Base-by-base conservation (phyloP, 345 rosid genomes). In the Hibiscus tridactylites region DNA sequence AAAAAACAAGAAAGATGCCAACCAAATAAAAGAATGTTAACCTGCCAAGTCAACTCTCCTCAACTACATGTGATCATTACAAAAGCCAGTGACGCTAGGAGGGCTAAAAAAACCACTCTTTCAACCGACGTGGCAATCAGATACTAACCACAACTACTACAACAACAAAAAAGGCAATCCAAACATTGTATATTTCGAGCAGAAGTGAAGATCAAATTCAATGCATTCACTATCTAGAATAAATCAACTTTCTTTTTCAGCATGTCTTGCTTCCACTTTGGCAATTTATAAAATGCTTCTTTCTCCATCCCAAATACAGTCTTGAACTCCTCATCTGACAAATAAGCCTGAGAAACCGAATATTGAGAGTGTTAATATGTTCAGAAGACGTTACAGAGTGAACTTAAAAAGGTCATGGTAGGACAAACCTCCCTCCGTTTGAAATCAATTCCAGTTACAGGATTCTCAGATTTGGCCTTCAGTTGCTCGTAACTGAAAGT, bases 221-320 rank as follows among this genome's bases (percentile, higher is more conserved):
- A 56, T 53, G 57, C 50, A 17, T 24, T 49, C 57, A 53, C 33
- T 61, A 31, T 64, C 85, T 86, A 95, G 79, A 95, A 89, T 77
- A 96, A 78, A 77, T 96, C 96, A 62, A 82, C 76, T 75, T 92
- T 90, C 88, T 80, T 92, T 87, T 96, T 96, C 72, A 75, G 91
- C 75, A 91, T 78, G 79, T 96, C 98, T 86, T 96, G 97, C 87
- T 96, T 96, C 99, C 99, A 96, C 77, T 85, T 88, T 4, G 99
- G 99, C 79, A 88, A 72, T 72, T 88, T 87, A 76, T 86, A 85
- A 75, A 96, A 96, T 74, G 81, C 89, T 75, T 84, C 96, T 83
- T 91, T 96, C 63, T 80, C 50, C 81, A 84, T 85, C 67, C 96
- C 92, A 26, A 96, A 85, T 63, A 92, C 79, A 28, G 75, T 74